Base-by-base conservation (phyloP, 768 basidiomycete species). In the Dioszegia crocea region DNA sequence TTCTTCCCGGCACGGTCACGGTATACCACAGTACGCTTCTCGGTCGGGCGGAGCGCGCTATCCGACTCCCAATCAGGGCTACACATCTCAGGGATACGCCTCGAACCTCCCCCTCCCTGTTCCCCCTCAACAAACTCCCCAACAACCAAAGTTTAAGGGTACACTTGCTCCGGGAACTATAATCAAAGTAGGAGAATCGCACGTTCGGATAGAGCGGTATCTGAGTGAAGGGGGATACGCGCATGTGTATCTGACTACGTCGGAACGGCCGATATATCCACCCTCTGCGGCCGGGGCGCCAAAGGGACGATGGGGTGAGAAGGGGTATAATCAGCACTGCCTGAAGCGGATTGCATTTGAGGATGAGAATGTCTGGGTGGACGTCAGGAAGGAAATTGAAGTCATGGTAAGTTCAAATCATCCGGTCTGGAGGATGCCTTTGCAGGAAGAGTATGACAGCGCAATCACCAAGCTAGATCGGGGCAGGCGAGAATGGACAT, bases 161-260 rank as follows among this genome's bases (percentile, higher is more conserved):
- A 79, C 78, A 0, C 72, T 82, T 12, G 68, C 73, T 6, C 80
- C 80, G 4, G 96, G 96, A 3, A 91, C 96, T 76, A 83, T 86
- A 47, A 89, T 99, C 67, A 80, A 85, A 4, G 90, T 99, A 58
- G 78, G 77, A 4, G 89, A 89, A 69, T 87, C 88, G 78, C 84
- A 82, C 19, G 92, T 99, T 54, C 86, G 88, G 70, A 89, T 99
- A 44, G 93, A 98, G 74, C 84, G 87, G 73, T 98, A 96, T 81
- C 84, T 99, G 50, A 89, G 88, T 41, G 94, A 99, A 86, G 96
- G 96, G 79, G 96, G 96, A 17, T 99, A 96, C 77, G 93, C 96
- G 6, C 89, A 97, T 79, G 94, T 99, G 39, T 99, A 99, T 78
- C 85, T 99, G 61, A 93, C 97, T 48, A 82, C 85, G 60, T 92